Conservation (phyloP, 148 eudicot genomes). For the Oxyria digyna region DNA sequence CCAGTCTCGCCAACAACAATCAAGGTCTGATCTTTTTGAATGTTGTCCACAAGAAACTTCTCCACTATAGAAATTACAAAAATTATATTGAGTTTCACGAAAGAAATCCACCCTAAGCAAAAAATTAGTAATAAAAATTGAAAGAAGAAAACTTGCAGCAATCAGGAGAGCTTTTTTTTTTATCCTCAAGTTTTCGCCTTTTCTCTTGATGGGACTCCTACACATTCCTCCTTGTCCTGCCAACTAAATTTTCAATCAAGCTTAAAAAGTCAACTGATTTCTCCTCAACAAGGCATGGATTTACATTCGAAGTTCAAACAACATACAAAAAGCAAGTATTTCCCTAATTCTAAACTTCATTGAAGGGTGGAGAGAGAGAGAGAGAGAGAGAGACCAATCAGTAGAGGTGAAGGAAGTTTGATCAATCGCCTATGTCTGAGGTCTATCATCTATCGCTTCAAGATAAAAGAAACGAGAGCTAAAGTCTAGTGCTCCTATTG, state of each 20-base stretch:
- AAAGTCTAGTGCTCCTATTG: no score
- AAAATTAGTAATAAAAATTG: not conserved
- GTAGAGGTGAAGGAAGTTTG: not conserved
- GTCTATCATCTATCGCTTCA: no score
- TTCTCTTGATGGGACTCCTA: slow-evolving; percentile 15
- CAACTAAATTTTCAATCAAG: not conserved
- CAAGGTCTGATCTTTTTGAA: slow-evolving; percentile 46
- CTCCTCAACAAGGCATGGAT: not conserved
- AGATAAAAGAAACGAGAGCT: no score
- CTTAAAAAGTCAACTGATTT: not conserved
- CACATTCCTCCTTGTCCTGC: slow-evolving; percentile 5
- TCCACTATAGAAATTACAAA: slow-evolving; percentile 37
- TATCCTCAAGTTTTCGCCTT: slow-evolving; percentile 43
- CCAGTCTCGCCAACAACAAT: slow-evolving; percentile 99
- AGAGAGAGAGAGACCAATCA: not conserved
- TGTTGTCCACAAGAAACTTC: slow-evolving; percentile 60
- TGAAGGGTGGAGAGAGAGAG: no score
- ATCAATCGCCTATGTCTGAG: not conserved
- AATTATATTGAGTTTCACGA: not conserved
- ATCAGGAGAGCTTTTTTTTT: slow-evolving; percentile 63
- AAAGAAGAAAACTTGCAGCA: slow-evolving; percentile 43
- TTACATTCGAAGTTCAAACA: no score
- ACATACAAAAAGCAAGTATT: no score
- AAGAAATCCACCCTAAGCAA: not conserved
- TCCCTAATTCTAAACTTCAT: not conserved